Base-by-base conservation (phyloP, 345 rosid genomes). In the Luvunga scandens region DNA sequence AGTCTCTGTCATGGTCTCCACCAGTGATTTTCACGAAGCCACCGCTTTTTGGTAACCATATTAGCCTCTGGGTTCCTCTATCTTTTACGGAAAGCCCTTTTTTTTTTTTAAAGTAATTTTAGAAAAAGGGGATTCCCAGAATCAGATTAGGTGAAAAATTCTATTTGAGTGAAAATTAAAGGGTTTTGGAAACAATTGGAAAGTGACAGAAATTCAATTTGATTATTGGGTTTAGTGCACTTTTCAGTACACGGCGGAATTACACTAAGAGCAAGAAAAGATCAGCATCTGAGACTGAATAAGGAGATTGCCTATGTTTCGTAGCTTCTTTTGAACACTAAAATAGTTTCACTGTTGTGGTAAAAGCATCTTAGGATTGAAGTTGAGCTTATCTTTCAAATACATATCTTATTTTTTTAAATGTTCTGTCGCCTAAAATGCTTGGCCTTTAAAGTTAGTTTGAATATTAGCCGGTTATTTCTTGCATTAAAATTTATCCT, bases 1-100 rank as follows among this genome's bases (percentile, higher is more conserved):
- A 71, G 81, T 89, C 79, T 85, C 81, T 78, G 91, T 89, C 81
- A 94, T 91, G 98, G 85, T 84, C 81, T 82, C 94, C 83, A 88
- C 98, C 79, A 70, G 61, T 69, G 97, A 91, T 65, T 92, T 90
- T 82, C 90, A 87, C 56, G 81, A 90, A 33, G 88, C 87, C 80
- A 87, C 93, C 3, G 95, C 98, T 7, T 91, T 94, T 79, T 83
- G 95, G 98, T 90, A 84, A 31, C 45, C 57, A 33, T 65, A 38
- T 62, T 6, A 50, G 22, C 36, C 19, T 71, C 28, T 30, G 75
- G 75, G 21, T 53, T 53, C 61, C 10, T 18, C 3, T 5, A 9
- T 28, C 22, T 30, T 71, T 53, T 53, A 21, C 19, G 10, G 22
- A 33, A 30, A 7, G 18, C 42, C 7, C 9, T 39, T 53, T 18